Evolutionary conservation across 2,329 filamentous ascomycete genomes (phyloP), one percentile per base, ranked within the genome.

Genomic region (Trichophyton simii): DNA sequence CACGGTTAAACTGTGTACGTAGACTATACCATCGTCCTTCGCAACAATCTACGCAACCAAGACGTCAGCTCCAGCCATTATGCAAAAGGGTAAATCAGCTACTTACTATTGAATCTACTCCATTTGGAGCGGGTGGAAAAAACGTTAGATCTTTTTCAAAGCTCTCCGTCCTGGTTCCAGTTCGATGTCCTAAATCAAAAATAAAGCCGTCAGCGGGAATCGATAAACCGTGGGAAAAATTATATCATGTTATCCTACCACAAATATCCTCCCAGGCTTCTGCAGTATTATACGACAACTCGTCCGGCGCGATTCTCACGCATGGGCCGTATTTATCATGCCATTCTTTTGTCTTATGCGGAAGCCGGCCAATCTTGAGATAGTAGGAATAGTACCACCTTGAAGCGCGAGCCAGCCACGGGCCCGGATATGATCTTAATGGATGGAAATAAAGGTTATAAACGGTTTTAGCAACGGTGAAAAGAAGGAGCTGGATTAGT

Each of bases 361-460:
- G 41, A 0, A 60, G 55, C 0, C 13, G 52, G 0, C 70, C 70
- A 15, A 59, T 52, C 5, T 67, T 9, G 41, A 25, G 42, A 18
- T 42, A 42, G 22, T 18, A 62, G 5, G 65, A 57, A 38, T 68
- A 68, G 15, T 66, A 65, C 13, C 71, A 44, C 3, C 66, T 65
- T n/a, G 66, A 67, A 13, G 67, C 67, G 20, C 64, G 62, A 61
- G 66, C 65, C 6, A 60, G 61, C 31, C 60, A 65, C 2, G 71
- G 71, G 2, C 71, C 71, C 0, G 71, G 70, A n/a, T 66, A 69
- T 8, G 64, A 60, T 13, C 65, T 44, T 7, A 72, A 62, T 8
- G 71, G 71, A 59, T 72, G 71, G 25, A 72, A 67, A 61, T 64
- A 71, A 8, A 69, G 34, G 63, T 72, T 72, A 62, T 72, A 72